phyloP scores from a whole-genome alignment of 2,329 filamentous ascomycete genomes.

The Trichophyton equinum region DNA sequence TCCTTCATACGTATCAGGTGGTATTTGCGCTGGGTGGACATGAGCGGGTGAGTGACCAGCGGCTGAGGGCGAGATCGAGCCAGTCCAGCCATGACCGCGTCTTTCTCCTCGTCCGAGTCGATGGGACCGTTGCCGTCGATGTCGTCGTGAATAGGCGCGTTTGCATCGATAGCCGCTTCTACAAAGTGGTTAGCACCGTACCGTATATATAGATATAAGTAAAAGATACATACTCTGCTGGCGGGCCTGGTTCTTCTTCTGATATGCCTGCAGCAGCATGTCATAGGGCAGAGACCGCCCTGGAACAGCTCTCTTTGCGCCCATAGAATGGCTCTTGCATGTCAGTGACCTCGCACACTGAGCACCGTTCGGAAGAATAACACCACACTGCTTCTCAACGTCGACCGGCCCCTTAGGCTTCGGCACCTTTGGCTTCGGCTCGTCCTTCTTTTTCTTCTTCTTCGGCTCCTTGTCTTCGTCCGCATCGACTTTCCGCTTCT shows the following conservation, averaged over 20 bases:
- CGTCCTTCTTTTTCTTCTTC: constrained; percentile 90
- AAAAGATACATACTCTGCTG: constrained; percentile 61
- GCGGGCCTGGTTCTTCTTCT: constrained; percentile 98
- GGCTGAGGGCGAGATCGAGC: constrained; percentile 66
- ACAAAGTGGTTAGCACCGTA: constrained; percentile 9
- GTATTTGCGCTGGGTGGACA: constrained; percentile 43
- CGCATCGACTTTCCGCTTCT: constrained; percentile 64
- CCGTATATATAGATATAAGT: constrained; percentile 12
- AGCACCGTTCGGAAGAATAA: constrained; percentile 69
- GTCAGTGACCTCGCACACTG: constrained; percentile 80
- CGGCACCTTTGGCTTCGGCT: constrained; percentile 66
- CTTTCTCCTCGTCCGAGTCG: constrained; percentile 89
- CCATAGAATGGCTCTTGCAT: constrained; percentile 93
- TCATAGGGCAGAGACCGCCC: constrained; percentile 83
- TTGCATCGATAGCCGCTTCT: constrained; percentile 92
- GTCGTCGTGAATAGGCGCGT: constrained; percentile 77
- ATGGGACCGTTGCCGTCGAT: constrained; percentile 69
- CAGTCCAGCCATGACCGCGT: constrained; percentile 64
- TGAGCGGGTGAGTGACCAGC: constrained; percentile 50
- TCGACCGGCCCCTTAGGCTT: constrained; percentile 90
- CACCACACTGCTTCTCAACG: constrained; percentile 87
- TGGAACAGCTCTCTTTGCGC: constrained; percentile 76
- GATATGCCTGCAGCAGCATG: constrained; percentile 75
- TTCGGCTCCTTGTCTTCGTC: constrained; percentile 68
- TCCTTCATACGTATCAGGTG: constrained; percentile 52